These are phyloP conservation scores for Mycocentrospora acerina DNA, from an alignment of 2,329 filamentous ascomycete genomes.

Conservation along the genomic window DNA sequence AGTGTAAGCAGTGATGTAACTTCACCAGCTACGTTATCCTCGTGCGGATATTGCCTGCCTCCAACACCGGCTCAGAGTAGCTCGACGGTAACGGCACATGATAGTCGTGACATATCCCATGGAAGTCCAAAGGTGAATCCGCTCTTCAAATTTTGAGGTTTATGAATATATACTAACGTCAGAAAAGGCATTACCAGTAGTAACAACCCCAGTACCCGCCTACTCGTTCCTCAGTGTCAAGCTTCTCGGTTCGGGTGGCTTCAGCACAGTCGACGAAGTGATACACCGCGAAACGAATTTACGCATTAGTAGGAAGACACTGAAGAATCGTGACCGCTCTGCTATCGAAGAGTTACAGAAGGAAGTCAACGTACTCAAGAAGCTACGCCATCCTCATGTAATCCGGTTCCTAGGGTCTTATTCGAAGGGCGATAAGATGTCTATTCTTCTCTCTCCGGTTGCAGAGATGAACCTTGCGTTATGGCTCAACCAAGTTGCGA, in stretches of 20 bases:
- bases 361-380: conserved; percentile 40
- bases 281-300: conserved; percentile 38
- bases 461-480: conserved; percentile 39
- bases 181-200: too few species aligned
- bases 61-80: too few species aligned
- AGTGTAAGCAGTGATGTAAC: too few species aligned
- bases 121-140: too few species aligned
- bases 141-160: too few species aligned
- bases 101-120: too few species aligned
- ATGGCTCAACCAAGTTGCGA: conserved; percentile 30
- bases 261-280: conserved; percentile 42
- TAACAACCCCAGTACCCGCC: not conserved
- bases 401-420: conserved; percentile 42
- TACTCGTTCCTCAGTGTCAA: conserved; percentile 38
- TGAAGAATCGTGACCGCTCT: conserved; percentile 37
- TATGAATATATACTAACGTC: too few species aligned
- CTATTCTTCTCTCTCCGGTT: conserved; percentile 39
- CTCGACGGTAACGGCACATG: too few species aligned
- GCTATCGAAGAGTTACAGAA: conserved; percentile 37
- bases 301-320: conserved; percentile 38
- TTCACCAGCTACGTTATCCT: too few species aligned
- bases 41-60: too few species aligned
- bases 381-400: conserved; percentile 43
- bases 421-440: conserved; percentile 39
- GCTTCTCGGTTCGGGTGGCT: conserved; percentile 39